A percentile compares a stretch with the other conserved stretches of the same genome.
Conservation (phyloP, 2,329 filamentous ascomycete species). For the Paecilomyces dactylethromorphus region DNA sequence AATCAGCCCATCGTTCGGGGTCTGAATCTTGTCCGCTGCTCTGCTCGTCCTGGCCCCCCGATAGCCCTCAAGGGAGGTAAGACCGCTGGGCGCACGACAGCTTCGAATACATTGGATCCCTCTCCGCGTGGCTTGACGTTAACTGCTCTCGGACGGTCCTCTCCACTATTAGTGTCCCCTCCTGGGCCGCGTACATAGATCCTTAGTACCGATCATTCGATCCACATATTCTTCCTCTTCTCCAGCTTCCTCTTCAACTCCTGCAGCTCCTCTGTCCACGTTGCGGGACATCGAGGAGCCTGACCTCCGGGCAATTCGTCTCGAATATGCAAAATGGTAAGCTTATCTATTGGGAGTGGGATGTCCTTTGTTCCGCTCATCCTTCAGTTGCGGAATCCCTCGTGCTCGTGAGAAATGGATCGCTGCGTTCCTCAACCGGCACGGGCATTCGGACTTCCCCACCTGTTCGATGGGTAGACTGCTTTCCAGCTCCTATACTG, state of each 20-base stretch:
- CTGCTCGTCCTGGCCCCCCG: background rate
- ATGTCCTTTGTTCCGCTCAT: background rate
- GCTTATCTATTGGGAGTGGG: slow-evolving; percentile 5
- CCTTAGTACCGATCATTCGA: background rate
- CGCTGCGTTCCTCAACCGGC: background rate
- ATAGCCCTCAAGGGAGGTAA: background rate
- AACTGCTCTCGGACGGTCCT: background rate
- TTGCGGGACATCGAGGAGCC: background rate
- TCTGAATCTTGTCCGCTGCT: background rate
- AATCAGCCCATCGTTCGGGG: background rate
- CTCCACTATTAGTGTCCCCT: background rate
- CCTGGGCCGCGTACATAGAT: background rate
- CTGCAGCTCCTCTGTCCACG: background rate
- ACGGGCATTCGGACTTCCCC: background rate
- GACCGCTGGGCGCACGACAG: background rate
- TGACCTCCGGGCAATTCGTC: slow-evolving; percentile 19
- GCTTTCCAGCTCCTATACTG: background rate
- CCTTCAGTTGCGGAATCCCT: background rate
- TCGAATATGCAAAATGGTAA: slow-evolving; percentile 29
- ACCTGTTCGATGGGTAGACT: background rate
- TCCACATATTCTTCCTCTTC: slow-evolving; percentile 1
- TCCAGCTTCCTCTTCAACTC: slow-evolving; percentile 4
- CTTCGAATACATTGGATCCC: background rate
- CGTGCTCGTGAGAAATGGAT: background rate
- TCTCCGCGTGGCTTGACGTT: background rate